Evolutionary conservation across 106 monocot genomes (phyloP).

Genomic region (Platanthera zijinensis): DNA sequence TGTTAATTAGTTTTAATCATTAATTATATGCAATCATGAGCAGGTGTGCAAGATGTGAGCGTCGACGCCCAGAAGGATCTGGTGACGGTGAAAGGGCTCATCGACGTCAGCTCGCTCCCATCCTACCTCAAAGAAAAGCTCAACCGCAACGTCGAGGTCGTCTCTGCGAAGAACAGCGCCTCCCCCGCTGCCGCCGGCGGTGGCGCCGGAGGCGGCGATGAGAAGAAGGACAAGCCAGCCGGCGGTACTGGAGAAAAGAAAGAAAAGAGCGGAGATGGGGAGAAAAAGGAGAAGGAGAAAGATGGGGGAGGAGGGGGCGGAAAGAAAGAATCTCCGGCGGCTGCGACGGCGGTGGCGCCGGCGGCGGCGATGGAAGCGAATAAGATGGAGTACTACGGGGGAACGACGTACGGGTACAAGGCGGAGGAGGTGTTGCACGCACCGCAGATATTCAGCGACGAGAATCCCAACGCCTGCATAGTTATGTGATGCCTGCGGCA

Average conservation of each 20-base stretch:
- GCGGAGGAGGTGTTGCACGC: conserved; percentile 8
- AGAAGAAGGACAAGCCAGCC: background rate
- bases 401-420: background rate
- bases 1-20: background rate
- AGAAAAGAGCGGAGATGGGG: background rate
- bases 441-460: conserved; percentile 7
- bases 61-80: conserved; percentile 12
- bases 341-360: background rate
- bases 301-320: background rate
- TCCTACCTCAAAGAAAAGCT: conserved; percentile 8
- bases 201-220: background rate
- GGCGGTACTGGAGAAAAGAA: background rate
- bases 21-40: background rate
- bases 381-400: conserved; percentile 2
- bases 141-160: conserved; percentile 7
- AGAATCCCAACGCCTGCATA: conserved; percentile 9
- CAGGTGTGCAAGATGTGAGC: conserved; percentile 11
- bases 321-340: background rate
- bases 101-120: conserved; percentile 4
- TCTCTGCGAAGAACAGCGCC: background rate
- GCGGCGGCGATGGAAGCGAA: background rate
- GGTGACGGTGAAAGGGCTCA: conserved; percentile 11
- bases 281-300: background rate
- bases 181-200: background rate
- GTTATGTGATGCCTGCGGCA: conserved; percentile 4